Evolutionary conservation across 768 basidiomycete genomes (phyloP).

Genomic region (Mycena vulgaris): DNA sequence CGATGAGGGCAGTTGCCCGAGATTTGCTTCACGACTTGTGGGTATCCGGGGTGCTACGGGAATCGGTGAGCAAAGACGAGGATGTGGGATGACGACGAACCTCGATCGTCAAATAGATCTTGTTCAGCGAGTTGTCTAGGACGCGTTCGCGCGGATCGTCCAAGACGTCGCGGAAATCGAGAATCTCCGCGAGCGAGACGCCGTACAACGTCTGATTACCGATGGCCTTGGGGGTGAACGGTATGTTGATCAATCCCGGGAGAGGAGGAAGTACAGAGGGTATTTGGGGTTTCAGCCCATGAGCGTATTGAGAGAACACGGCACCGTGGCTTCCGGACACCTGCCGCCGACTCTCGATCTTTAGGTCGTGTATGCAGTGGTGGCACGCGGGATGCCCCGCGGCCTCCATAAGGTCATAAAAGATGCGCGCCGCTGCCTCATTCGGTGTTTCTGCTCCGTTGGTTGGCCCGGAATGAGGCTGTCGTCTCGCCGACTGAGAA

Average conservation of each 20-base stretch:
- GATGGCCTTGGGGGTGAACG: slow-evolving; percentile 32
- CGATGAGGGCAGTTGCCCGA: slow-evolving; percentile 36
- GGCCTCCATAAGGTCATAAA: slow-evolving; percentile 16
- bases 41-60: slow-evolving; percentile 34
- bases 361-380: slow-evolving; percentile 32
- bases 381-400: slow-evolving; percentile 18
- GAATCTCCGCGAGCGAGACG: slow-evolving; percentile 36
- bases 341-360: slow-evolving; percentile 32
- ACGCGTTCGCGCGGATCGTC: slow-evolving; percentile 31
- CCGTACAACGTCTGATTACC: slow-evolving; percentile 20
- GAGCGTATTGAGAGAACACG: slow-evolving; percentile 28
- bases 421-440: slow-evolving; percentile 22
- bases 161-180: slow-evolving; percentile 37
- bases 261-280: slow-evolving; percentile 22
- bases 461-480: neutral
- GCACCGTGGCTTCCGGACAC: slow-evolving; percentile 26
- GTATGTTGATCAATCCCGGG: slow-evolving; percentile 31
- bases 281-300: slow-evolving; percentile 31
- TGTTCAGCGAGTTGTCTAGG: slow-evolving; percentile 22
- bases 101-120: slow-evolving; percentile 34
- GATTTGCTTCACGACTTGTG: slow-evolving; percentile 23
- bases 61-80: neutral
- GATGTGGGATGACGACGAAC: slow-evolving; percentile 1
- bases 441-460: slow-evolving; percentile 3
- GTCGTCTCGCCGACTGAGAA: neutral